Conservation (phyloP, 345 rosid genomes). For the Brassica juncea region DNA sequence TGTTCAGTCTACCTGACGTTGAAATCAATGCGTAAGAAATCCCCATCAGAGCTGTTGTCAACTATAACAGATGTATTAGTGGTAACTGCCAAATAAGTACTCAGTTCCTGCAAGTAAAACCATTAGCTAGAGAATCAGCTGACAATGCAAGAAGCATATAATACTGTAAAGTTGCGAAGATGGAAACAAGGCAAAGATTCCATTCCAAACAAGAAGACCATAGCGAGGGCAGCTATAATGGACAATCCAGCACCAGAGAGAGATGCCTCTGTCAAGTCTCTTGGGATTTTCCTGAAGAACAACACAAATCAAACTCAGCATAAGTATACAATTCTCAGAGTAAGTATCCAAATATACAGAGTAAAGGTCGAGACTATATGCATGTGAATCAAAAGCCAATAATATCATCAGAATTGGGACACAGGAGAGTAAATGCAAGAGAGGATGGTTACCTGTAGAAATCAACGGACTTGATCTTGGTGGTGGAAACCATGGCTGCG, state of each 20-base stretch:
- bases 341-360: not conserved
- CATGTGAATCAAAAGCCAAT: not conserved
- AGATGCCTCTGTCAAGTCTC: constrained; percentile 98
- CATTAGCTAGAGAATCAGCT: not conserved
- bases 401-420: constrained; percentile 2
- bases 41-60: constrained; percentile 92
- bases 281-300: constrained; percentile 81
- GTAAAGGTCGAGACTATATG: constrained; percentile 14
- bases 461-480: constrained; percentile 69
- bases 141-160: not conserved
- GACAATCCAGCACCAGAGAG: constrained; percentile 95
- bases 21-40: constrained; percentile 87
- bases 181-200: constrained; percentile 30
- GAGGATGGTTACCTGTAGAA: constrained; percentile 53
- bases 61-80: constrained; percentile 82
- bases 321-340: not conserved
- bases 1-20: constrained; percentile 58
- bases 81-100: constrained; percentile 64
- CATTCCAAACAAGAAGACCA: constrained; percentile 98
- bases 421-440: not conserved
- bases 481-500: constrained; percentile 57
- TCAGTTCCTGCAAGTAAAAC: constrained; percentile 64
- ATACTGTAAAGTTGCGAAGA: not conserved
- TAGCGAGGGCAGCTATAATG: constrained; percentile 73
- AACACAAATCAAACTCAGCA: not conserved